Percentiles rank a stretch among this genome's conserved stretches.
phyloP scores from a whole-genome alignment of 768 basidiomycete species.

The Cantharellus anzutake region DNA sequence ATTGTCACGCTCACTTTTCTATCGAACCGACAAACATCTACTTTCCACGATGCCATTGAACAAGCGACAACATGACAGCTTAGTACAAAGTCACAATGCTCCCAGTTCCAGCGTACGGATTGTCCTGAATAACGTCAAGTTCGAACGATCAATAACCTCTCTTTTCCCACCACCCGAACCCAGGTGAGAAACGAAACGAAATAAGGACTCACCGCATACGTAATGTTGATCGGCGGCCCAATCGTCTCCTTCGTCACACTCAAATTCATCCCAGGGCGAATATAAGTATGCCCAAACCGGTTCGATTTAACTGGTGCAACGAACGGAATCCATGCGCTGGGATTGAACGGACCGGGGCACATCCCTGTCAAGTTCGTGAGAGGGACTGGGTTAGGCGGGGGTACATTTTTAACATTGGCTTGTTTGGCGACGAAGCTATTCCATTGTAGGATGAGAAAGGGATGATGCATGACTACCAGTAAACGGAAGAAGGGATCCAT shows the following conservation, averaged over 20 bases:
- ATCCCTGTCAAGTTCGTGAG: conserved; percentile 12
- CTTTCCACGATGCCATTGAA: too few relatives aligned
- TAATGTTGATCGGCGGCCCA: background rate
- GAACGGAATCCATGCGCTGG: conserved; percentile 2
- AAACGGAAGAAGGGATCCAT: too few relatives aligned
- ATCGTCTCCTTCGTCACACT: background rate
- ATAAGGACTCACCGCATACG: background rate
- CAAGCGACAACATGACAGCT: too few relatives aligned
- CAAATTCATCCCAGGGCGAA: background rate
- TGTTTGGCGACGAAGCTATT: background rate
- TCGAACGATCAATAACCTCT: too few relatives aligned
- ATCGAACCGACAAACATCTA: too few relatives aligned
- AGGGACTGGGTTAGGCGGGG: conserved; percentile 4
- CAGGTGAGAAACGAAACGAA: too few relatives aligned
- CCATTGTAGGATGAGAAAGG: background rate
- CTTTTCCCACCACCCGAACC: too few relatives aligned
- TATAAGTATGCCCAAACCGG: background rate
- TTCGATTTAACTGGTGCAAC: background rate
- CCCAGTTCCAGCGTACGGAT: too few relatives aligned
- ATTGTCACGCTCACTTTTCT: too few relatives aligned
- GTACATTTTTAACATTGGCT: conserved; percentile 7
- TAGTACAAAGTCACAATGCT: too few relatives aligned
- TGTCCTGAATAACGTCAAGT: too few relatives aligned
- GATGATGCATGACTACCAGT: too few relatives aligned
- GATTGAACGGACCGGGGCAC: conserved; percentile 10